Base-by-base conservation (phyloP, 1,284 basidiomycete species). In the Mycosarcoma maydis region DNA sequence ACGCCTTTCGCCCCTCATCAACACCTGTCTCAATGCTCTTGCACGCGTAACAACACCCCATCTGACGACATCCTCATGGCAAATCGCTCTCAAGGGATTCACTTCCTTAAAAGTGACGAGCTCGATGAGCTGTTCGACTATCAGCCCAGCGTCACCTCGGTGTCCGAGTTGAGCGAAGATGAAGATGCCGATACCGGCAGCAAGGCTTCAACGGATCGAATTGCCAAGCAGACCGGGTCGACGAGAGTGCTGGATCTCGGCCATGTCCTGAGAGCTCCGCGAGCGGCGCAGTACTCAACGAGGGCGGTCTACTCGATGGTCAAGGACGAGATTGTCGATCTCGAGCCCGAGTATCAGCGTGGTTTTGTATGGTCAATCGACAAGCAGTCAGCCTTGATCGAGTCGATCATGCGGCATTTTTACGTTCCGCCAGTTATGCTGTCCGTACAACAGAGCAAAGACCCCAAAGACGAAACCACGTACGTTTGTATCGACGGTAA, bases 401-500 rank as follows among this genome's bases (percentile, higher is more conserved):
- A 76, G 20, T 72, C 69, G 3, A 60, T 76, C 54, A 59, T 75
- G 54, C 48, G 65, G 2, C 67, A 75, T 23, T 76, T 70, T 49
- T 76, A 74, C 50, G 68, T 76, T 4, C 74, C 74, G 6, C 74
- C 74, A 0, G 54, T 76, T 29, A 53, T 76, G 30, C 54, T 75
- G 27, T 76, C 74, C 3, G 22, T 60, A 0, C 60, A 59, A 16
- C 22, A 36, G 20, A 13, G 52, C 3, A 16, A 54, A 11, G 26
- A 52, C 16, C 27, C 41, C 0, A 39, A 27, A 7, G 61, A 44
- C 7, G 71, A 66, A 4, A 23, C 22, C 2, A 17, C 13, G 7
- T 69, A 50, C 56, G 69, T 67, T n/a, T 75, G 73, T 43, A 72
- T 75, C 47, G 73, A 75, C 38, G 73, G 73, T 24, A 75, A 75